These are phyloP conservation scores for Lichtheimia ramosa DNA, from an alignment of 371 early-diverging fungal species.

Conservation along the genomic window DNA sequence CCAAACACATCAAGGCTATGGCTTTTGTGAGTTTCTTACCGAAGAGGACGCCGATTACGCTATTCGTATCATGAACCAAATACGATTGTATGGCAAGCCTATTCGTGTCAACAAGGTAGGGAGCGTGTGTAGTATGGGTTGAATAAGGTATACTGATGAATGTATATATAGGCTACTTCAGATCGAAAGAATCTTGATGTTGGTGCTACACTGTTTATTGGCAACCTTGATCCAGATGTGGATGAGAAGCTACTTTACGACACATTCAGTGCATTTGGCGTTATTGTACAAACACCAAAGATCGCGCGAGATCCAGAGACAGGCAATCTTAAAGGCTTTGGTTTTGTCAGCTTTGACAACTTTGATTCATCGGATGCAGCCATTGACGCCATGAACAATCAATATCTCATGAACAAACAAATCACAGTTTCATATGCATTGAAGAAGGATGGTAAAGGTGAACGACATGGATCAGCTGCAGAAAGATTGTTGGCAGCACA, in stretches of 20 bases:
- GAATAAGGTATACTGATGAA: too few relatives aligned
- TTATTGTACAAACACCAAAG: constrained; percentile 85
- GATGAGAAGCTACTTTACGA: constrained; percentile 96
- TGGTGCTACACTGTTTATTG: constrained; percentile 96
- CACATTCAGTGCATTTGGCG: constrained; percentile 94
- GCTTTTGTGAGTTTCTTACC: constrained; percentile 93
- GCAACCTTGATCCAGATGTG: constrained; percentile 91
- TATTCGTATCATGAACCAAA: constrained; percentile 94
- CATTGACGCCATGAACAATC: constrained; percentile 96
- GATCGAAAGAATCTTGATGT: constrained; percentile 92
- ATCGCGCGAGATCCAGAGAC: constrained; percentile 90
- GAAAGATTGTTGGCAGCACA: constrained; percentile 95
- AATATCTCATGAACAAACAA: constrained; percentile 91
- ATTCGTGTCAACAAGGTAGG: constrained; percentile 92
- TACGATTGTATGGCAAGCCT: constrained; percentile 94
- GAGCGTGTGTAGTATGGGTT: too few relatives aligned
- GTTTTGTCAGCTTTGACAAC: constrained; percentile 90
- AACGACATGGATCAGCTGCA: constrained; percentile 96
- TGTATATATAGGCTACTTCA: constrained; percentile 65
- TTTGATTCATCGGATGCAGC: constrained; percentile 97
- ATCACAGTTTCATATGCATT: constrained; percentile 92
- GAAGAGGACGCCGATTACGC: constrained; percentile 98
- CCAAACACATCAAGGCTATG: constrained; percentile 93
- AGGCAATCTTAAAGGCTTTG: constrained; percentile 90
- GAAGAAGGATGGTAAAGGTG: constrained; percentile 98